These are phyloP conservation scores for Wickerhamiella musiphila DNA, from an alignment of 805 yeast species.

Conservation along the genomic window DNA sequence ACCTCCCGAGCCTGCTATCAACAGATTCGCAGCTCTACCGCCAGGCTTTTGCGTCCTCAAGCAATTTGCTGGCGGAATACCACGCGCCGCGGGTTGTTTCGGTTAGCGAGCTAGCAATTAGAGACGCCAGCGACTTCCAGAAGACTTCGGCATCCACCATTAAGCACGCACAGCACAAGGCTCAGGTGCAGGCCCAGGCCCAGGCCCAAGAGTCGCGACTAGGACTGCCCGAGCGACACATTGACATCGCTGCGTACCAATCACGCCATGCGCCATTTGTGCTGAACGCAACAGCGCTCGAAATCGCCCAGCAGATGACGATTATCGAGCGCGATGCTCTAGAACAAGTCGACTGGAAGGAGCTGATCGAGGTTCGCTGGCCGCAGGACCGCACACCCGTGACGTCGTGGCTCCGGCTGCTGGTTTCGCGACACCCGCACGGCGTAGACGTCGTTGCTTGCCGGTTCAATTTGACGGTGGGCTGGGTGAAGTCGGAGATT, in stretches of 20 bases:
- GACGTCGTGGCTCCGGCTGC: slow-evolving; percentile 67
- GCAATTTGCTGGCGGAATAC: slow-evolving; percentile 1
- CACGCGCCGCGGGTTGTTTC: neutral
- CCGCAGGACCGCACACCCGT: slow-evolving; percentile 33
- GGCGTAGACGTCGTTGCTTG: slow-evolving; percentile 73
- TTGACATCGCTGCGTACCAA: neutral
- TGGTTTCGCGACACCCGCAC: slow-evolving; percentile 37
- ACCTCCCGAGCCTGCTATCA: slow-evolving; percentile 3
- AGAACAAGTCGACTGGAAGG: slow-evolving; percentile 82
- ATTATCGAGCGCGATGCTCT: slow-evolving; percentile 71
- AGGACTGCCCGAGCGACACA: no score
- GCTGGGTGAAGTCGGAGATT: slow-evolving; percentile 85
- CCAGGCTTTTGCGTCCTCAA: slow-evolving; percentile 8
- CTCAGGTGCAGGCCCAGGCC: neutral
- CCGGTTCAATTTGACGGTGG: slow-evolving; percentile 73
- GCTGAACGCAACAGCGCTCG: slow-evolving; percentile 47
- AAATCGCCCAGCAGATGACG: slow-evolving; percentile 68
- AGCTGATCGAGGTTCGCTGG: slow-evolving; percentile 63
- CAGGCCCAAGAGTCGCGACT: neutral
- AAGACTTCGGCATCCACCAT: neutral
- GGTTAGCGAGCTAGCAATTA: slow-evolving; percentile 1
- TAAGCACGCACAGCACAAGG: neutral
- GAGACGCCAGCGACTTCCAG: neutral
- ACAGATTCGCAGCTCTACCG: slow-evolving; percentile 5
- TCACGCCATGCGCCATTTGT: slow-evolving; percentile 60